These are phyloP conservation scores for Naegleria lovaniensis DNA, from an alignment of 208 protist genomes.

Conservation along the genomic window DNA sequence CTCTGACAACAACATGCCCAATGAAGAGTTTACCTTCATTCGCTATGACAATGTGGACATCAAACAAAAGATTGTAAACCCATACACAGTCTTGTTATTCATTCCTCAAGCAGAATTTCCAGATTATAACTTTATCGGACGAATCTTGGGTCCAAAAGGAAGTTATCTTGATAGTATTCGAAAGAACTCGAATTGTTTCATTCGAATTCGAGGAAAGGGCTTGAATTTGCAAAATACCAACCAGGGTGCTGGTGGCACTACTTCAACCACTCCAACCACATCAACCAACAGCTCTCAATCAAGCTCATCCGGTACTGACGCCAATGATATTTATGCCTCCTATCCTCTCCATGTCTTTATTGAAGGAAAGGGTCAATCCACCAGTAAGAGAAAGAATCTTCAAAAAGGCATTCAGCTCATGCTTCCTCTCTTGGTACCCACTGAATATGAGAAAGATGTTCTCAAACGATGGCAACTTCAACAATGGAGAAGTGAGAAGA, in stretches of 20 bases:
- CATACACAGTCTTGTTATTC: background rate
- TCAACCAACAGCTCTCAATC: background rate
- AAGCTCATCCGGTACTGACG: too few relatives aligned
- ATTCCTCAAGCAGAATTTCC: conserved; percentile 16
- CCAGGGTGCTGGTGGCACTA: background rate
- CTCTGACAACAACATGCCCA: background rate
- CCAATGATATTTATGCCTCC: background rate
- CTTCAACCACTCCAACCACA: background rate
- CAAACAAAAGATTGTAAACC: background rate
- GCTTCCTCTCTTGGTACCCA: background rate
- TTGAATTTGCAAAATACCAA: background rate
- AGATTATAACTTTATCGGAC: background rate
- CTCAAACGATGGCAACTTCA: background rate
- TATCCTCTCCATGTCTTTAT: conserved; percentile 2
- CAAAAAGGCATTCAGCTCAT: background rate
- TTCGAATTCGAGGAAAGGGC: background rate
- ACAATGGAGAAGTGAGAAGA: conserved; percentile 17
- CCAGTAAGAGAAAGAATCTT: background rate
- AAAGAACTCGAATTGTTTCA: background rate
- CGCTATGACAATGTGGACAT: background rate
- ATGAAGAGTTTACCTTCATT: background rate
- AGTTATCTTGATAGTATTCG: background rate
- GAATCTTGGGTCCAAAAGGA: conserved; percentile 16
- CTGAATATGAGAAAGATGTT: background rate
- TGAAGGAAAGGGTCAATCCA: background rate